Conservation (phyloP, 2,329 filamentous ascomycete species). For the Cladosporium oxysporum region DNA sequence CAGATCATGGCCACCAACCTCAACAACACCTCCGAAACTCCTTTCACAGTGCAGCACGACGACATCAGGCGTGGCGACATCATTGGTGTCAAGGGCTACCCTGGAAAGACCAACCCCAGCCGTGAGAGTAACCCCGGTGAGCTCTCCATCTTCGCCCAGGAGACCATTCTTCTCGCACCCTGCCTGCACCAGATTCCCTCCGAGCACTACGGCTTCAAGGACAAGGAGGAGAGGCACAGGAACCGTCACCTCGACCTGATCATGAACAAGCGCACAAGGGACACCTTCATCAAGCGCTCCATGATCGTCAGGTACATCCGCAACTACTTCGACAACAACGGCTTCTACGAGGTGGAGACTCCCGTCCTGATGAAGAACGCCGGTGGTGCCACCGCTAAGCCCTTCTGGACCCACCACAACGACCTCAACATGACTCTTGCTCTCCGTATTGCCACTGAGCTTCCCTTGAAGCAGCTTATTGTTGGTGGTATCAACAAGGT, state of each 20-base stretch:
- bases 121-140: constrained; percentile 74
- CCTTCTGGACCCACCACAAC: constrained; percentile 95
- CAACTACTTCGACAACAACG: constrained; percentile 77
- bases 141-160: constrained; percentile 86
- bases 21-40: constrained; percentile 65
- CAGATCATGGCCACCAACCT: constrained; percentile 93
- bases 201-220: constrained; percentile 92
- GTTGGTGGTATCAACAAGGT: constrained; percentile 93
- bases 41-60: constrained; percentile 88
- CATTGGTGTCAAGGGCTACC: constrained; percentile 82
- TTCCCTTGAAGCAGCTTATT: constrained; percentile 95
- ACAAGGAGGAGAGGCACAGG: constrained; percentile 89
- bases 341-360: constrained; percentile 93
- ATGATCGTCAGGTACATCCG: constrained; percentile 90
- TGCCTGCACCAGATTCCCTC: constrained; percentile 89
- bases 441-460: constrained; percentile 90
- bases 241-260: constrained; percentile 94
- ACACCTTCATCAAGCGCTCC: constrained; percentile 80
- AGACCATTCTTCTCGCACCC: constrained; percentile 82
- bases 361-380: constrained; percentile 97
- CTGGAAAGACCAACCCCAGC: constrained; percentile 82
- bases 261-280: constrained; percentile 86
- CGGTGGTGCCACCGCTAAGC: constrained; percentile 91
- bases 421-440: constrained; percentile 93
- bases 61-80: constrained; percentile 88